These are phyloP conservation scores for Aspergillus costaricaensis DNA, from an alignment of 2,329 filamentous ascomycete genomes.

Conservation along the genomic window DNA sequence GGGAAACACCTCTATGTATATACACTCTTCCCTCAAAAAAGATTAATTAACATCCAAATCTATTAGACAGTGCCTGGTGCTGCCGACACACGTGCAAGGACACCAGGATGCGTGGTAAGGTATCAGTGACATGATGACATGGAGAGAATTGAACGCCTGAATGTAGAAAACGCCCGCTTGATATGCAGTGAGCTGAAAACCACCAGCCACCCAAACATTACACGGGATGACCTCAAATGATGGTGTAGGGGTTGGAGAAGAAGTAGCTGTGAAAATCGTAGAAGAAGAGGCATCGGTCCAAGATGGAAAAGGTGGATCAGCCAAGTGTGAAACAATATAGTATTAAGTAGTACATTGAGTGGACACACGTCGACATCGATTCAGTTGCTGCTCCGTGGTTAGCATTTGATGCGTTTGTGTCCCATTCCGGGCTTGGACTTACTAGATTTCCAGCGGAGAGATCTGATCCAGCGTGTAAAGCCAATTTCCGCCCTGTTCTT, in stretches of 20 bases:
- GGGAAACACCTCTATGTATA: neutral
- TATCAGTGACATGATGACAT: neutral
- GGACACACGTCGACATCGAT: neutral
- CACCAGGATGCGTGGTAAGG: neutral
- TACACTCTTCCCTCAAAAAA: neutral
- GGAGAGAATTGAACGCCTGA: neutral
- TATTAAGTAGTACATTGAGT: neutral
- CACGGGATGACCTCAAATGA: conserved; percentile 1
- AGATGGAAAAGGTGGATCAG: neutral
- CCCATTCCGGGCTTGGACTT: conserved; percentile 23
- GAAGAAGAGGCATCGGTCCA: neutral
- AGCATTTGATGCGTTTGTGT: conserved; percentile 11
- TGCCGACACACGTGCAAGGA: neutral
- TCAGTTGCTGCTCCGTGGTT: conserved; percentile 33
- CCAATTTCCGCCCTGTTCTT: conserved; percentile 94
- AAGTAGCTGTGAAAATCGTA: too few relatives aligned
- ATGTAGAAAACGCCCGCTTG: conserved; percentile 18
- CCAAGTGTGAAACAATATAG: neutral
- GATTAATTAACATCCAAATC: neutral
- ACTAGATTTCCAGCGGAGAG: conserved; percentile 93
- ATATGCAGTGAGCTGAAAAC: conserved; percentile 2
- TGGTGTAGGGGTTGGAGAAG: neutral
- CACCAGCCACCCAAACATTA: conserved; percentile 9
- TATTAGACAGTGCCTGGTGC: neutral
- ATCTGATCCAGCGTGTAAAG: conserved; percentile 95